Percentiles rank a stretch among this genome's conserved stretches.
These are phyloP conservation scores for Casuarina cunninghamiana DNA, from an alignment of 306 rosid species.

Conservation along the genomic window DNA sequence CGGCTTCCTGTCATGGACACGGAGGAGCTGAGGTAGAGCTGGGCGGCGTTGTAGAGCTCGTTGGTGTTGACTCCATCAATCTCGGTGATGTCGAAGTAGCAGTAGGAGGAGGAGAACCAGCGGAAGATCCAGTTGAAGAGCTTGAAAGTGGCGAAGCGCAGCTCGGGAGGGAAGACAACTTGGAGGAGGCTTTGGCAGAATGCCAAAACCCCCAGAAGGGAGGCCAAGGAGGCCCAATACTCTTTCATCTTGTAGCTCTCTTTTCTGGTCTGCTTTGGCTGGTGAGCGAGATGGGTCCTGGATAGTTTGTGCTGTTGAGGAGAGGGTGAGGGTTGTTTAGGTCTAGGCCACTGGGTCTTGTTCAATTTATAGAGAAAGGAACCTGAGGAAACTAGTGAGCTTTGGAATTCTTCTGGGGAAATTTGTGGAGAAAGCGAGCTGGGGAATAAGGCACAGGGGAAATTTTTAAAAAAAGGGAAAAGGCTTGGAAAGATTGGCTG, in stretches of 20 bases:
- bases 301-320: neutral
- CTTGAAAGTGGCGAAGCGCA: constrained; percentile 66
- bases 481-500: constrained; percentile 29
- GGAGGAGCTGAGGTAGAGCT: constrained; percentile 80
- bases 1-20: constrained; percentile 68
- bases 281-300: neutral
- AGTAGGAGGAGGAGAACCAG: constrained; percentile 72
- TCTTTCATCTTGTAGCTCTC: constrained; percentile 52
- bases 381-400: neutral
- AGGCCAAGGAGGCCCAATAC: constrained; percentile 83
- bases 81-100: constrained; percentile 91
- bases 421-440: constrained; percentile 10
- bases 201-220: constrained; percentile 79
- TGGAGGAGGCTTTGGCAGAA: constrained; percentile 84
- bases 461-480: constrained; percentile 1
- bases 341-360: constrained; percentile 8
- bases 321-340: constrained; percentile 2
- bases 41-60: constrained; percentile 98
- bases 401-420: neutral
- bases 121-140: constrained; percentile 54
- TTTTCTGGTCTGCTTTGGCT: neutral
- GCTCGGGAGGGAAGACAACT: constrained; percentile 82
- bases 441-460: neutral
- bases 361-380: constrained; percentile 45
- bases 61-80: constrained; percentile 97